Evolutionary conservation across 805 yeast genomes (phyloP).

Genomic region (Starmera pachycereana): DNA sequence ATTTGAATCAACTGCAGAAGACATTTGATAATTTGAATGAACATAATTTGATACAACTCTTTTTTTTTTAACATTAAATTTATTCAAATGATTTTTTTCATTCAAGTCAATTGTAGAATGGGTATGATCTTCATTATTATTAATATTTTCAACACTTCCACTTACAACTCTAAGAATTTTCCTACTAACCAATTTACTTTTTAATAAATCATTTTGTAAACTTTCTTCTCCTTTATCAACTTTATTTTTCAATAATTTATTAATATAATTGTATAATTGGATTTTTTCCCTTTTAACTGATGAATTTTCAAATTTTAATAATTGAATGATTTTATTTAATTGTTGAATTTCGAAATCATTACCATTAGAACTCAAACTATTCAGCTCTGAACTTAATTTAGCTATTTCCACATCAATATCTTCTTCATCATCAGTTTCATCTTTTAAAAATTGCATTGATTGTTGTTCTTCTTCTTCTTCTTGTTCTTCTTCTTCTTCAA

Average conservation of each 20-base stretch:
- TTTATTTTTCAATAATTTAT: slow-evolving; percentile 12
- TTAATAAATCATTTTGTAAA: slow-evolving; percentile 14
- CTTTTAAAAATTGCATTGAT: slow-evolving; percentile 2
- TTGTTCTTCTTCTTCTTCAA: not conserved
- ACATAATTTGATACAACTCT: slow-evolving; percentile 1
- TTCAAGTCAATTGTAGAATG: not conserved
- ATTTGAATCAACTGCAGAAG: not conserved
- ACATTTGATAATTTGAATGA: not conserved
- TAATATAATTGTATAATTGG: slow-evolving; percentile 17
- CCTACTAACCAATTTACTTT: slow-evolving; percentile 15
- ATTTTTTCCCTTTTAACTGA: slow-evolving; percentile 15
- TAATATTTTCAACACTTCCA: not conserved
- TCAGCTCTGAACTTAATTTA: not conserved
- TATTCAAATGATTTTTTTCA: not conserved
- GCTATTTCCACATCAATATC: not conserved
- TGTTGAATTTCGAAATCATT: slow-evolving; percentile 6
- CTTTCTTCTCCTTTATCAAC: slow-evolving; percentile 1
- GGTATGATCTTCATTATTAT: no score
- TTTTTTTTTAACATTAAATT: not conserved
- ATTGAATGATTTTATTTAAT: slow-evolving; percentile 3
- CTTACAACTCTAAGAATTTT: slow-evolving; percentile 13
- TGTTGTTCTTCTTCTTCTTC: not conserved
- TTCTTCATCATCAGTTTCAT: not conserved
- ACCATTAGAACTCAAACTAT: slow-evolving; percentile 1
- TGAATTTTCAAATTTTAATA: slow-evolving; percentile 11